Evolutionary conservation across 2,329 filamentous ascomycete species (phyloP).

Genomic region (Cladorrhinum sp.): DNA sequence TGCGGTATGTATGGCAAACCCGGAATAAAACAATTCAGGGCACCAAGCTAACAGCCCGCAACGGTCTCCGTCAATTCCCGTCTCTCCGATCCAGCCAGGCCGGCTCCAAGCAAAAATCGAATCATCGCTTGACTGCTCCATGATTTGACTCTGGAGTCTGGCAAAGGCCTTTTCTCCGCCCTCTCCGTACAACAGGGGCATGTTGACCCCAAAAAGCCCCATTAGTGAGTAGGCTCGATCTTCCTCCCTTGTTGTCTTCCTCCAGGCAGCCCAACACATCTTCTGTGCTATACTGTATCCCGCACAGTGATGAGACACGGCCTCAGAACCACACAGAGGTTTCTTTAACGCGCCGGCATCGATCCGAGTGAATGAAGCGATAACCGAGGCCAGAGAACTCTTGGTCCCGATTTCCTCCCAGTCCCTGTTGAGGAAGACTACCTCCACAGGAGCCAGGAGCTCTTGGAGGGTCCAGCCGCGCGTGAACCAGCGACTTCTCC

Average conservation of each 20-base stretch:
- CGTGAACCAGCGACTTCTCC: slow-evolving; percentile 7
- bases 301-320: not conserved
- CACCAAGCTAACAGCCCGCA: no score
- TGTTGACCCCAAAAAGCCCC: slow-evolving; percentile 41
- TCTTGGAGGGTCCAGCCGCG: slow-evolving; percentile 19
- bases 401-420: slow-evolving; percentile 1
- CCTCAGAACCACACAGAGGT: not conserved
- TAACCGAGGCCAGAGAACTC: not conserved
- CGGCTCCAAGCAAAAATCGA: not conserved
- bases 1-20: no score
- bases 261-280: slow-evolving; percentile 37
- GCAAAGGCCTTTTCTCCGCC: slow-evolving; percentile 28
- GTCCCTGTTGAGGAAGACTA: slow-evolving; percentile 5
- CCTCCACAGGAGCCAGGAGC: slow-evolving; percentile 8
- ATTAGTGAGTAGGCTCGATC: slow-evolving; percentile 43
- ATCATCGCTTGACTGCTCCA: slow-evolving; percentile 18
- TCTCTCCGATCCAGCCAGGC: no score
- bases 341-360: not conserved
- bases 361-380: not conserved
- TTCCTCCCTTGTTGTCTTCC: slow-evolving; percentile 33
- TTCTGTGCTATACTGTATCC: slow-evolving; percentile 30
- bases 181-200: slow-evolving; percentile 42
- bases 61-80: no score
- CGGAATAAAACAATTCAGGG: no score
- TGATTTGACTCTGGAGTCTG: slow-evolving; percentile 33